Conservation (phyloP, 257 asterid genomes). For the Knoxia roxburghii region DNA sequence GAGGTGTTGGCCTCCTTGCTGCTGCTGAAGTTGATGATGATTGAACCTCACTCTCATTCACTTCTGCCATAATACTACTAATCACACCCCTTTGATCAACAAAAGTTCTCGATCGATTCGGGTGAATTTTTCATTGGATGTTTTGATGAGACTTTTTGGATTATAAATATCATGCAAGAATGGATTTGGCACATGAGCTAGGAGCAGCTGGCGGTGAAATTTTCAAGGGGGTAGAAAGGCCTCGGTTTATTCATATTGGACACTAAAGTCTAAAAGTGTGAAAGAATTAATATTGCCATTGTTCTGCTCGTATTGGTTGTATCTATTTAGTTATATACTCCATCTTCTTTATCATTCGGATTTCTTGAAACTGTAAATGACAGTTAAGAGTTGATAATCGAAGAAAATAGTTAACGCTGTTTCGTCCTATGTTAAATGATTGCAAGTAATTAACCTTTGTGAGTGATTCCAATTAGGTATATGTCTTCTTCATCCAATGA, state of each 20-base stretch:
- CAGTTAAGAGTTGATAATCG: no score
- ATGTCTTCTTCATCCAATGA: no score
- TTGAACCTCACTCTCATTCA: constrained; percentile 11
- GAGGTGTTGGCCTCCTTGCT: constrained; percentile 20
- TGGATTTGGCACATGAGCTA: constrained; percentile 22
- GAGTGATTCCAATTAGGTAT: no score
- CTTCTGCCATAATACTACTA: constrained; percentile 5
- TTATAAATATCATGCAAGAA: neutral
- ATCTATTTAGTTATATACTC: neutral
- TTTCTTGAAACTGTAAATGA: neutral
- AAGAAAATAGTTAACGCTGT: no score
- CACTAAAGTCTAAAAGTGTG: neutral
- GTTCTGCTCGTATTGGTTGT: constrained; percentile 2
- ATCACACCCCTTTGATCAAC: no score
- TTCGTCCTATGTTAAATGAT: no score
- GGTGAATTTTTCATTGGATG: neutral
- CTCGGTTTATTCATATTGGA: constrained; percentile 38
- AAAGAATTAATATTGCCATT: constrained; percentile 1
- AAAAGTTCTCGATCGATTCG: neutral
- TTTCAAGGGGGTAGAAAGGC: constrained; percentile 43
- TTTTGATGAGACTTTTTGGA: neutral
- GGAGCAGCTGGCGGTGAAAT: constrained; percentile 44
- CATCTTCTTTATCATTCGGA: neutral
- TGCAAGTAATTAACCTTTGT: no score
- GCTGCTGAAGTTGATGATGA: neutral